phyloP scores from a whole-genome alignment of 2,329 filamentous ascomycete genomes.

The Cytospora paraplurivora region DNA sequence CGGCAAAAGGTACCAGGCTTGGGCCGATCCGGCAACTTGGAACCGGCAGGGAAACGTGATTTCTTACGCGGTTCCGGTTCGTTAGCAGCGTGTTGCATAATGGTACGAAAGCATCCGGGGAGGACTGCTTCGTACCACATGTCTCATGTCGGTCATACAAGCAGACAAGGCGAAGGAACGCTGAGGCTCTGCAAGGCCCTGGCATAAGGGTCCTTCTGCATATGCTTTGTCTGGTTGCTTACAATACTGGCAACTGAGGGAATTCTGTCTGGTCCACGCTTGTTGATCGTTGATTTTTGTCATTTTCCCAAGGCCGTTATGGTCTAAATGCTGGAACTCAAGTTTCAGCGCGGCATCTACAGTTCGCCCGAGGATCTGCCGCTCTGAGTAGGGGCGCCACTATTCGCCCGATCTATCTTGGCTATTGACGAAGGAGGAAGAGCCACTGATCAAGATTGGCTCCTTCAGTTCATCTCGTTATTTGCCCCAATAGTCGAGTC shows the following conservation, averaged over 20 bases:
- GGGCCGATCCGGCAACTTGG: slow-evolving; percentile 23
- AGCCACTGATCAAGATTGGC: neutral
- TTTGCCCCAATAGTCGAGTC: neutral
- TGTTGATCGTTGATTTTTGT: neutral
- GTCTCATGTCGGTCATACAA: slow-evolving; percentile 4
- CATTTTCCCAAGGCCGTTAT: too few species aligned
- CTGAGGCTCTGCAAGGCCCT: slow-evolving; percentile 9
- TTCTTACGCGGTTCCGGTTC: slow-evolving; percentile 6
- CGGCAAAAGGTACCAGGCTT: neutral
- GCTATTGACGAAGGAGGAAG: neutral
- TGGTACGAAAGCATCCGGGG: neutral
- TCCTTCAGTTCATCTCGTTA: neutral
- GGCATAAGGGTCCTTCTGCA: neutral
- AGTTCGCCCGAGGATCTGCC: neutral
- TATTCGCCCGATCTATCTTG: neutral
- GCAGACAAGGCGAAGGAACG: neutral
- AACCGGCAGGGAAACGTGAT: slow-evolving; percentile 22
- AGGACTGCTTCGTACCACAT: neutral
- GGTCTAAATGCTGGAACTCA: too few species aligned
- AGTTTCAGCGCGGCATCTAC: too few species aligned
- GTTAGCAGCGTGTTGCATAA: slow-evolving; percentile 15
- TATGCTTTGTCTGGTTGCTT: neutral
- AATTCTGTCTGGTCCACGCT: slow-evolving; percentile 4
- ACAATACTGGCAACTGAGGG: neutral
- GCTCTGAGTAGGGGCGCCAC: neutral